These are phyloP conservation scores for Jamesozyma jinghongensis DNA, from an alignment of 805 yeast species.

Conservation along the genomic window DNA sequence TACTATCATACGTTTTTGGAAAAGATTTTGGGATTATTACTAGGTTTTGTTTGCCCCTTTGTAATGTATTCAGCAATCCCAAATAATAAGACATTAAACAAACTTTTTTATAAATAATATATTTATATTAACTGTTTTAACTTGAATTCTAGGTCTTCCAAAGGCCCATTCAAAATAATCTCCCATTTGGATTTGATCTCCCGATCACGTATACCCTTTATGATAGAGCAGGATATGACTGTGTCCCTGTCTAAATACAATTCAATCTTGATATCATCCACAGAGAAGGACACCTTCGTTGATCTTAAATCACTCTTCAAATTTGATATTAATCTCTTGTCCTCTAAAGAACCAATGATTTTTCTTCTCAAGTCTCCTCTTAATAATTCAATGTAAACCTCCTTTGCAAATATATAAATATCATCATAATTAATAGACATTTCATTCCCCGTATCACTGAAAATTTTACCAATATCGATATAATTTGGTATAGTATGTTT, in stretches of 20 bases:
- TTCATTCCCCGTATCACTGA: conserved; percentile 12
- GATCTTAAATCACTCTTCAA: conserved; percentile 17
- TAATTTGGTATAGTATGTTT: conserved; percentile 33
- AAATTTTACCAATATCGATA: conserved; percentile 14
- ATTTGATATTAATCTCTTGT: conserved; percentile 8
- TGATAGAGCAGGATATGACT: conserved; percentile 13
- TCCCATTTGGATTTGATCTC: conserved; percentile 9
- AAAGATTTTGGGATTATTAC: conserved; percentile 57
- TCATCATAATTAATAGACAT: conserved; percentile 10
- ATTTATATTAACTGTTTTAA: conserved; percentile 7
- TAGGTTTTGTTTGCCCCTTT: conserved; percentile 48
- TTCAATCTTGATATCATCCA: conserved; percentile 7
- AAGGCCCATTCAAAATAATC: conserved; percentile 17
- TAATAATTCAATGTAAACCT: conserved; percentile 16
- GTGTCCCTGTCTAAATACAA: conserved; percentile 13
- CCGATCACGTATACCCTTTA: conserved; percentile 5
- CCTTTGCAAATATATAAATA: conserved; percentile 22
- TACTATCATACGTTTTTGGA: conserved; percentile 77
- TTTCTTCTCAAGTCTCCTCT: conserved; percentile 10
- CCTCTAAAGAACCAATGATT: conserved; percentile 11
- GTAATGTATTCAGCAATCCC: conserved; percentile 35
- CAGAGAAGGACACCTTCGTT: conserved; percentile 10
- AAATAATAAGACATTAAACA: conserved; percentile 3
- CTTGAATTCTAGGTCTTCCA: conserved; percentile 14
- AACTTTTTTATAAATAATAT: conserved; percentile 2